Evolutionary conservation across 805 yeast genomes (phyloP), one percentile per base, ranked within the genome.

Genomic region (Candida glaebosa): DNA sequence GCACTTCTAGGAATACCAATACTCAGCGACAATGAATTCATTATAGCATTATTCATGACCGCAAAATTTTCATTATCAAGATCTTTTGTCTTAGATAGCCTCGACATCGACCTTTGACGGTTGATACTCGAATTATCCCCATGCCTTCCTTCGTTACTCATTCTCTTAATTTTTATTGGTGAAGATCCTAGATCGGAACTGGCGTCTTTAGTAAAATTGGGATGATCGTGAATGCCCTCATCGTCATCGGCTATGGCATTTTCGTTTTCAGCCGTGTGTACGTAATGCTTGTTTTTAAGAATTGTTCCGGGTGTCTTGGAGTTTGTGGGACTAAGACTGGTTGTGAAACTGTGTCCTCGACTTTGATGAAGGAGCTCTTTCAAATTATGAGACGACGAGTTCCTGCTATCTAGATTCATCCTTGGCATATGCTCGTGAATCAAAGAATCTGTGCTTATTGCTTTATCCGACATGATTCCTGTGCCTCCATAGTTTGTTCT

Each of bases 51-150:
- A 31, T 43, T 47, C 35, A 58, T 33, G 3, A 59, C 37, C 39
- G 56, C 52, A 31, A 50, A 44, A 45, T 67, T 65, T 38, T 67
- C 72, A 38, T 67, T 58, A 45, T 67, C 72, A 35, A 64, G 47
- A 41, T 67, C 73, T 31, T 40, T 45, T 14, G 46, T 34, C 2
- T 42, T 19, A 28, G 41, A 47, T 4, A 22, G 22, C 9, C 30
- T 3, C 5, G 35, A 20, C 12, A 24, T 17, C 25, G 41, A 25
- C 24, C 38, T 35, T 14, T 25, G 24, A 5, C 12, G 18, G 31
- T 24, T 35, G 30, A 28, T 28, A 10, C 14, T 28, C 9, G 16
- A 5, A 28, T 16, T 10, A 6, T 28, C 14, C 12, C 16, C 31
- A 6, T 28, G 16, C 12, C 9, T 6, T 12, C 31, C 12, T 6